These are phyloP conservation scores for Fusarium irregulare DNA, from an alignment of 2,329 filamentous ascomycete species.

Conservation along the genomic window DNA sequence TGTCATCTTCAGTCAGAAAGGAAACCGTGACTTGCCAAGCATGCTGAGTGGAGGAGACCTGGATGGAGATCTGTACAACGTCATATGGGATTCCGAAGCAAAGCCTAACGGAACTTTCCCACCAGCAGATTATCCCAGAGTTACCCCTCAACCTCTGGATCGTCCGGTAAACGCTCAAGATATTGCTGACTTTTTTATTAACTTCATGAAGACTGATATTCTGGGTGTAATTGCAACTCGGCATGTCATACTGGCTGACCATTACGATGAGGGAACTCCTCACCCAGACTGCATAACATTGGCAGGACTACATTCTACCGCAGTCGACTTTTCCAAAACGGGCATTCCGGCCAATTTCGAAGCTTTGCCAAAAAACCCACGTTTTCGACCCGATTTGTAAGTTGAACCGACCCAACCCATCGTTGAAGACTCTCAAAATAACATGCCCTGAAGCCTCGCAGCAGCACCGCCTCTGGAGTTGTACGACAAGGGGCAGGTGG, in stretches of 20 bases:
- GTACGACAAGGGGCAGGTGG: slow-evolving; percentile 58
- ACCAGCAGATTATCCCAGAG: slow-evolving; percentile 77
- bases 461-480: slow-evolving; percentile 58
- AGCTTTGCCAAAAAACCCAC: slow-evolving; percentile 55
- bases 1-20: slow-evolving; percentile 79
- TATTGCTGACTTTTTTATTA: slow-evolving; percentile 84
- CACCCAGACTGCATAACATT: slow-evolving; percentile 64
- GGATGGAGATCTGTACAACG: slow-evolving; percentile 83
- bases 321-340: slow-evolving; percentile 82
- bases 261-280: slow-evolving; percentile 61
- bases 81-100: slow-evolving; percentile 76
- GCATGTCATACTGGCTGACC: slow-evolving; percentile 74
- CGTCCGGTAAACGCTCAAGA: slow-evolving; percentile 70
- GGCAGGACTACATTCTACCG: slow-evolving; percentile 74
- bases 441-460: slow-evolving; percentile 53
- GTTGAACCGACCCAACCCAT: slow-evolving; percentile 35
- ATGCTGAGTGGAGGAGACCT: slow-evolving; percentile 84
- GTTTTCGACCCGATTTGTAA: slow-evolving; percentile 67
- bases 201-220: slow-evolving; percentile 76
- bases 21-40: slow-evolving; percentile 79
- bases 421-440: not conserved
- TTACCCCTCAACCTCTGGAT: slow-evolving; percentile 67
- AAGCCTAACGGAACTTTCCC: slow-evolving; percentile 55
- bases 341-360: slow-evolving; percentile 68
- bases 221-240: slow-evolving; percentile 72